These are phyloP conservation scores for Fusarium pseudocircinatum DNA, from an alignment of 2,329 filamentous ascomycete genomes.

Conservation along the genomic window DNA sequence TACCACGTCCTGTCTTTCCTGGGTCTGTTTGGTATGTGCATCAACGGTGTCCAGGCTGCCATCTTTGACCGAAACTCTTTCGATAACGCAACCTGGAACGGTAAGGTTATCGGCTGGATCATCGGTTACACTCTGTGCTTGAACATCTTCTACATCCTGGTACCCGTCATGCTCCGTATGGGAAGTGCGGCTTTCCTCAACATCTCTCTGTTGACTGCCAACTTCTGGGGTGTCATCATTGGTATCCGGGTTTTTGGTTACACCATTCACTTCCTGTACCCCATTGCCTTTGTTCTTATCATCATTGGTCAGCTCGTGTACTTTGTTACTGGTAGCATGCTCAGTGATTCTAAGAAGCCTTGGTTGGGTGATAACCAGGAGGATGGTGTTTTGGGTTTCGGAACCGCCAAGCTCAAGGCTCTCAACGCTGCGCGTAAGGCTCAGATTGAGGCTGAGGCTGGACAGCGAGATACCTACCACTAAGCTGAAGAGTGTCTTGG, in stretches of 20 bases:
- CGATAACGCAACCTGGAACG: slow-evolving; percentile 70
- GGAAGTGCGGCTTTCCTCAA: slow-evolving; percentile 95
- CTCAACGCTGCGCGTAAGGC: slow-evolving; percentile 64
- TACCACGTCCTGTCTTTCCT: slow-evolving; percentile 96
- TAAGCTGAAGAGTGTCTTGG: background rate
- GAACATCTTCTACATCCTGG: slow-evolving; percentile 85
- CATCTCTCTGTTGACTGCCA: slow-evolving; percentile 90
- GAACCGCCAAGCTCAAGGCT: slow-evolving; percentile 84
- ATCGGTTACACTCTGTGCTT: slow-evolving; percentile 90
- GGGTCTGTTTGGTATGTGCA: slow-evolving; percentile 85
- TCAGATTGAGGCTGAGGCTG: slow-evolving; percentile 44
- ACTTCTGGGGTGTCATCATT: slow-evolving; percentile 97
- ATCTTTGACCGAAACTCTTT: slow-evolving; percentile 90
- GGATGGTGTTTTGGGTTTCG: slow-evolving; percentile 79
- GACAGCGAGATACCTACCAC: background rate
- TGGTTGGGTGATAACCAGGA: slow-evolving; percentile 93
- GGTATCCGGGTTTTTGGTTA: slow-evolving; percentile 87
- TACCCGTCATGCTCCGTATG: slow-evolving; percentile 88
- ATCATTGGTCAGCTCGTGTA: slow-evolving; percentile 87
- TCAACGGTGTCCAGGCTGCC: slow-evolving; percentile 89
- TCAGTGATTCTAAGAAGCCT: slow-evolving; percentile 92
- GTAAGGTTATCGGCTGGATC: slow-evolving; percentile 79
- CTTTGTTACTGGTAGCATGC: slow-evolving; percentile 81
- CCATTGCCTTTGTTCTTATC: slow-evolving; percentile 93
- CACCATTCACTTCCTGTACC: slow-evolving; percentile 88